Base-by-base conservation (phyloP, 129 eudicot genomes). In the Pittosporum tobira region DNA sequence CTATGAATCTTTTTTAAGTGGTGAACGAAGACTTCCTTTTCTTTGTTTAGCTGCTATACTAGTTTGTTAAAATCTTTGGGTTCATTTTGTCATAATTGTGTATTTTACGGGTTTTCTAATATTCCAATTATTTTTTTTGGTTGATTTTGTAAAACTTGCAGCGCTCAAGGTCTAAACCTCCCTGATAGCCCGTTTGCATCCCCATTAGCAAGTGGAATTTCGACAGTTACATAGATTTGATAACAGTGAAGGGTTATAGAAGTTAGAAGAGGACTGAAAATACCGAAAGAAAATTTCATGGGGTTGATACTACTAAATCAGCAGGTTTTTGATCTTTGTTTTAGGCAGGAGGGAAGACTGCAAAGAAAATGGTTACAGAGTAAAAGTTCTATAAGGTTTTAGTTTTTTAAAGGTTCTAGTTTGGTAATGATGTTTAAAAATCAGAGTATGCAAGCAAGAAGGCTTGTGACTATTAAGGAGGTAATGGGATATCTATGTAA, bases 131-230 rank as follows among this genome's bases (percentile, higher is more conserved):
- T 14, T 9, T 59, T 51, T 43, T 43, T 12, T 59, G 38, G 9
- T 36, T 48, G 24, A 10, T 34, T 14, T 66, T n/a, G 14, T 22
- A 12, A 51, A 70, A 30, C 31, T 56, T 73, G 68, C 80, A 77
- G 88, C 61, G 67, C 73, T 66, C 84, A 77, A 69, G 84, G 81
- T 60, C 51, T 67, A 62, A 77, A 77, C 71, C 88, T 81, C 50
- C 88, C 88, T 9, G 88, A 81, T 34, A 81, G 88, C 77, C 88
- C 88, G 18, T 81, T 81, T 73, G 87, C 82, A 40, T 56, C 83
- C 52, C 70, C 75, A 34, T 59, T 81, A 63, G 79, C 72, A 51
- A 68, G 73, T 59, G 73, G 77, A 71, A 73, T 81, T 66, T 59
- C 83, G 6, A 61, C 88, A 58, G 79, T 68, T 47, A 76, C 57